Percentiles rank a stretch among this genome's conserved stretches.
phyloP scores from a whole-genome alignment of 148 eudicot species.

The Fagopyrum esculentum region DNA sequence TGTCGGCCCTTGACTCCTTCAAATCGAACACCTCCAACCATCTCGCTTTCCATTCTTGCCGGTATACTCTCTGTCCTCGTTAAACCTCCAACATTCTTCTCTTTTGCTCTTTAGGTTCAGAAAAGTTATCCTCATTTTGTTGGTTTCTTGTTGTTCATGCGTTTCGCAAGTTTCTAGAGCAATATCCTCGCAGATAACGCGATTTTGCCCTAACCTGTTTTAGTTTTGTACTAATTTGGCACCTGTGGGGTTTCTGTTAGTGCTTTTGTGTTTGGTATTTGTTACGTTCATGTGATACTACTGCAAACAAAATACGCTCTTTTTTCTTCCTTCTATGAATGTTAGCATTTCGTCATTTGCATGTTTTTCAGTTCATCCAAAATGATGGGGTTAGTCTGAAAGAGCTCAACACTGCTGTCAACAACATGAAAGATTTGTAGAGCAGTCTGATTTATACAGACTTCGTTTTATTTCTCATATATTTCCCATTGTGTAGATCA shows the following conservation, averaged over 20 bases:
- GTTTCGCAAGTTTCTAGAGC: not conserved
- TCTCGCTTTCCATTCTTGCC: not conserved
- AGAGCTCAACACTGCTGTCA: not conserved
- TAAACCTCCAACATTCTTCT: not conserved
- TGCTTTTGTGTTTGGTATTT: not conserved
- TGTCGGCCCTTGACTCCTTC: not conserved
- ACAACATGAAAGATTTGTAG: not conserved
- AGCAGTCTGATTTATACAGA: not conserved
- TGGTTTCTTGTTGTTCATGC: not conserved
- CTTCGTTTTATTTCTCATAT: not conserved
- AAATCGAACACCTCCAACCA: not conserved
- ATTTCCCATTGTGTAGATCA: not conserved
- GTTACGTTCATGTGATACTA: not conserved
- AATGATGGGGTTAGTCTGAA: not conserved
- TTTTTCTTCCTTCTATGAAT: not conserved
- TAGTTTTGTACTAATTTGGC: not conserved
- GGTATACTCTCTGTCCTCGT: not conserved
- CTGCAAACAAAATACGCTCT: not conserved
- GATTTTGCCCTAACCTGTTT: not conserved
- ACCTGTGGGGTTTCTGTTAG: not conserved
- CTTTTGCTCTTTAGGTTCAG: not conserved
- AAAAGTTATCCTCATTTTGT: not conserved
- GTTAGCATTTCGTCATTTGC: not conserved
- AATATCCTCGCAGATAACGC: not conserved
- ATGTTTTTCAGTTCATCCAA: not conserved